phyloP scores from a whole-genome alignment of 192 early-diverging fungal species.

The Umbelopsis ramanniana region DNA sequence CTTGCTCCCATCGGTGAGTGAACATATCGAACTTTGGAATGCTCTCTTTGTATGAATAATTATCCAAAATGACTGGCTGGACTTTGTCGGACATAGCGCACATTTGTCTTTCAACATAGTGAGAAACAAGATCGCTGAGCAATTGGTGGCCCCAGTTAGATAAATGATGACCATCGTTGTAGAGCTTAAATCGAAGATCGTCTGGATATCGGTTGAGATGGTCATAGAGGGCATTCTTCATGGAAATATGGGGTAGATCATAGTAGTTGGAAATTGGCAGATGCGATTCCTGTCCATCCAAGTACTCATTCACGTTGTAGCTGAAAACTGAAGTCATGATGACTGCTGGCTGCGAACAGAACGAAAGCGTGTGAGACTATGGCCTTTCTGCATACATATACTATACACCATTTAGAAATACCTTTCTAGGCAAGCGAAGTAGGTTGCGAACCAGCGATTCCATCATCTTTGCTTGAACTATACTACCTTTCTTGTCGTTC shows the following conservation, averaged over 20 bases:
- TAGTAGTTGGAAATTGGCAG: conserved; percentile 28
- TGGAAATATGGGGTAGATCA: conserved; percentile 25
- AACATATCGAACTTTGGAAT: conserved; percentile 23
- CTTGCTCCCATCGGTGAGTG: conserved; percentile 19
- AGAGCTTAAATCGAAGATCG: neutral
- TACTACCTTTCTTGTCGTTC: neutral
- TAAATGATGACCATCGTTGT: conserved; percentile 25
- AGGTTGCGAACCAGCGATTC: conserved; percentile 28
- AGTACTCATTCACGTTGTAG: conserved; percentile 27
- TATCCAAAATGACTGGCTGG: neutral
- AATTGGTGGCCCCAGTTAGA: conserved; percentile 20
- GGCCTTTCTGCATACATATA: neutral
- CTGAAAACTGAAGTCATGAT: conserved; percentile 22
- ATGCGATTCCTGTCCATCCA: conserved; percentile 28
- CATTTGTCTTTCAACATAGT: conserved; percentile 26
- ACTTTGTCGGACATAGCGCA: conserved; percentile 3
- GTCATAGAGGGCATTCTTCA: conserved; percentile 29
- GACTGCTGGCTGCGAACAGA: conserved; percentile 12
- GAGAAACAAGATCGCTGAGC: conserved; percentile 12
- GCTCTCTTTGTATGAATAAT: neutral
- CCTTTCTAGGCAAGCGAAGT: conserved; percentile 25
- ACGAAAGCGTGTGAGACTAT: neutral
- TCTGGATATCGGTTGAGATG: conserved; percentile 19
- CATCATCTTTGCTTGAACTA: conserved; percentile 25
- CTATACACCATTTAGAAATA: neutral